Evolutionary conservation across 2,329 filamentous ascomycete species (phyloP).

Genomic region (Bipolaris zeicola): DNA sequence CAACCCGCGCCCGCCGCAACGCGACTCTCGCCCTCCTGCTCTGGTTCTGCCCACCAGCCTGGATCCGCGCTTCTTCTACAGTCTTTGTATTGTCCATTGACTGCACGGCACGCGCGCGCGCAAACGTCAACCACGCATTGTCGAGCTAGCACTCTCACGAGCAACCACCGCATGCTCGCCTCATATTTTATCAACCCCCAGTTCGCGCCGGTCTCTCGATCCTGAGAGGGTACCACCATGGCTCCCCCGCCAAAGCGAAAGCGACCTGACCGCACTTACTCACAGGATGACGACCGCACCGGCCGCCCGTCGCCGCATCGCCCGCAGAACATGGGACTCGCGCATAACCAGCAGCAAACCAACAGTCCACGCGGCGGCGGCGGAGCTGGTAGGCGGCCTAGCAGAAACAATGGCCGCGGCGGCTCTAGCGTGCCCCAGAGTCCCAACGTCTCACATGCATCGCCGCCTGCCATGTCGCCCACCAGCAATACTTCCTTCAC

Average conservation of each 20-base stretch:
- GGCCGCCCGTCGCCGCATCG: slow-evolving; percentile 57
- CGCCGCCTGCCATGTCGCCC: slow-evolving; percentile 43
- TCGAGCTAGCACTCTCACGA: slow-evolving; percentile 12
- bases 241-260: slow-evolving; percentile 63
- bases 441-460: slow-evolving; percentile 34
- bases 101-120: slow-evolving; percentile 4
- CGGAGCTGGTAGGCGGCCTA: slow-evolving; percentile 36
- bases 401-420: slow-evolving; percentile 36
- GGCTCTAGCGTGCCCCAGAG: slow-evolving; percentile 40
- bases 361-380: slow-evolving; percentile 39
- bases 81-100: not conserved
- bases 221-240: slow-evolving; percentile 49
- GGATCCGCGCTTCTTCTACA: not conserved
- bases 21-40: slow-evolving; percentile 10
- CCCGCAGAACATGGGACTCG: slow-evolving; percentile 57
- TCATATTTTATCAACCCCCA: slow-evolving; percentile 24
- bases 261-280: slow-evolving; percentile 54
- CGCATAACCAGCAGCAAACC: slow-evolving; percentile 52
- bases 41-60: not conserved
- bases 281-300: slow-evolving; percentile 51
- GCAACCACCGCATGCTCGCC: slow-evolving; percentile 38
- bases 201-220: slow-evolving; percentile 35
- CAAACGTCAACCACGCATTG: not conserved
- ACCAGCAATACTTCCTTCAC: slow-evolving; percentile 26
- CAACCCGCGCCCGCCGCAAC: slow-evolving; percentile 15